phyloP scores from a whole-genome alignment of 768 basidiomycete genomes.

The Cyclocybe cylindracea region DNA sequence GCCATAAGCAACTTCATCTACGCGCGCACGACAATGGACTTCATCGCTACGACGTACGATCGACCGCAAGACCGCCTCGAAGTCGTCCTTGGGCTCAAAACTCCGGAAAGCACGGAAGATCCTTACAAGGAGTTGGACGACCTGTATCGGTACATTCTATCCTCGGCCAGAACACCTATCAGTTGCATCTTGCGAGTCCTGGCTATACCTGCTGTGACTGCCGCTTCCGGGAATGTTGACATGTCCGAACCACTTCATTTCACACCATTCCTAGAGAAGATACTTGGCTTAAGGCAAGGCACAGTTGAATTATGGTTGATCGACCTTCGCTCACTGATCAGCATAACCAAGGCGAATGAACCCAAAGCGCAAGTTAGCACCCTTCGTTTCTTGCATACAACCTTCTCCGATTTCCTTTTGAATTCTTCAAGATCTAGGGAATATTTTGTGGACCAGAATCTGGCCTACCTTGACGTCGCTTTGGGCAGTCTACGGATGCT shows the following conservation, averaged over 20 bases:
- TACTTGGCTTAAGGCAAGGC: background rate
- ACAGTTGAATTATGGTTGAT: background rate
- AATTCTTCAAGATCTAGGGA: background rate
- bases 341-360: background rate
- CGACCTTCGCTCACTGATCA: slow-evolving; percentile 1
- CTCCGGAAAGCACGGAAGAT: background rate
- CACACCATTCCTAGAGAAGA: background rate
- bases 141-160: background rate
- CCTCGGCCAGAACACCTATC: background rate
- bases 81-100: background rate
- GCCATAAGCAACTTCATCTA: slow-evolving; percentile 1
- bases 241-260: background rate
- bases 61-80: background rate
- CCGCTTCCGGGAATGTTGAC: too few relatives aligned
- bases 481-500: too few relatives aligned
- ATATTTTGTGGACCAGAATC: too few relatives aligned
- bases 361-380: background rate
- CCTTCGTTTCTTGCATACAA: background rate
- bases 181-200: background rate
- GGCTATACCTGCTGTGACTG: too few relatives aligned
- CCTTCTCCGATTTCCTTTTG: background rate
- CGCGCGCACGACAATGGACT: slow-evolving; percentile 4
- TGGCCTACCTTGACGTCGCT: too few relatives aligned
- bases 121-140: background rate
- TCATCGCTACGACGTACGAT: slow-evolving; percentile 1